These are phyloP conservation scores for Myochromella boudieri DNA, from an alignment of 768 basidiomycete species.

Conservation along the genomic window DNA sequence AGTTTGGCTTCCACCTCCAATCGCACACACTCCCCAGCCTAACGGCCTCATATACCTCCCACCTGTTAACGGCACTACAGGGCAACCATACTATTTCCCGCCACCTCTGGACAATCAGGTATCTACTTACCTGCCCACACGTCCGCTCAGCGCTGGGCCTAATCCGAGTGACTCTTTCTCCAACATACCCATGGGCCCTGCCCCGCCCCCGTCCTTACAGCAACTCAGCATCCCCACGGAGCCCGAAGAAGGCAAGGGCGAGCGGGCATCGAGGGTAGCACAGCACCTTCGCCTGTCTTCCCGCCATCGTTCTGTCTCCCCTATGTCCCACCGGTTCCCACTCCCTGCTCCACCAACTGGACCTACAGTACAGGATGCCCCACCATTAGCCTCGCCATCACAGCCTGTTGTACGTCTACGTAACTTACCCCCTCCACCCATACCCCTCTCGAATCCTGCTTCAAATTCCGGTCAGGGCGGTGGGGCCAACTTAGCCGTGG, in stretches of 20 bases:
- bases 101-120: constrained; percentile 21
- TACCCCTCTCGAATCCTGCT: neutral
- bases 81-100: constrained; percentile 34
- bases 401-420: neutral
- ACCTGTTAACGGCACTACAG: constrained; percentile 17
- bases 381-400: neutral
- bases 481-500: no score
- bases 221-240: constrained; percentile 21
- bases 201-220: constrained; percentile 14
- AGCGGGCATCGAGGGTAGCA: constrained; percentile 55
- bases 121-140: constrained; percentile 11
- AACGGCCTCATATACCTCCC: constrained; percentile 28
- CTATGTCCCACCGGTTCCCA: constrained; percentile 54
- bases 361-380: constrained; percentile 13
- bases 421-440: constrained; percentile 6
- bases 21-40: constrained; percentile 27
- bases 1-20: constrained; percentile 48
- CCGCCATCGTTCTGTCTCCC: constrained; percentile 63
- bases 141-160: constrained; percentile 15
- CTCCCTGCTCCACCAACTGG: constrained; percentile 26
- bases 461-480: neutral
- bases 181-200: constrained; percentile 17
- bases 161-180: constrained; percentile 5
- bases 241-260: constrained; percentile 60
- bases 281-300: constrained; percentile 58